Percentiles rank a stretch among this genome's conserved stretches.
Conservation (phyloP, 1,284 basidiomycete genomes). For the Singerocomus inundabilis region DNA sequence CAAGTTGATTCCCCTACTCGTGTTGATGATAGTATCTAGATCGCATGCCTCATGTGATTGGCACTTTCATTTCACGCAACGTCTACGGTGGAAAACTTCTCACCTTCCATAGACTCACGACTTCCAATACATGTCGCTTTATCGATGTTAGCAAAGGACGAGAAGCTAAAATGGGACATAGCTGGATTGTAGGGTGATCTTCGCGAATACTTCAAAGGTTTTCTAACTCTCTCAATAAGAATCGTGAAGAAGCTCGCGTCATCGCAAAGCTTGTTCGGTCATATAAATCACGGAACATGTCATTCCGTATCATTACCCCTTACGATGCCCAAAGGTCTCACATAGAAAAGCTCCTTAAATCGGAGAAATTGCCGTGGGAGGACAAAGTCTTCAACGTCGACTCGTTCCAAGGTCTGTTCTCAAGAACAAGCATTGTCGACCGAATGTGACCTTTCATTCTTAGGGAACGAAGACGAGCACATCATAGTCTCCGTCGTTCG, state of each 20-base stretch:
- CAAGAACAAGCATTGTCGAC: conserved; percentile 19
- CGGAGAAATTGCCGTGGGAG: conserved; percentile 47
- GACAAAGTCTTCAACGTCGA: conserved; percentile 66
- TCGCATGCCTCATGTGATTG: conserved; percentile 76
- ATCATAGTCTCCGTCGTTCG: conserved; percentile 66
- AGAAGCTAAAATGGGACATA: conserved; percentile 22
- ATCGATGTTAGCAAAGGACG: conserved; percentile 29
- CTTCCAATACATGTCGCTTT: conserved; percentile 23
- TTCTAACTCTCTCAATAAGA: conserved; percentile 15
- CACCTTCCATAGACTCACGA: conserved; percentile 17
- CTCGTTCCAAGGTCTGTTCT: conserved; percentile 57
- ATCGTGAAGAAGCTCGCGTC: conserved; percentile 40
- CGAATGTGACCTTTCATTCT: conserved; percentile 15
- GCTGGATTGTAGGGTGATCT: conserved; percentile 27
- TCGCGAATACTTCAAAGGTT: not conserved
- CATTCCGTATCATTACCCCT: conserved; percentile 61
- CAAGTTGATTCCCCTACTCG: not conserved
- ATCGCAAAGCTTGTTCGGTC: conserved; percentile 38
- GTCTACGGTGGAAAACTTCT: conserved; percentile 39
- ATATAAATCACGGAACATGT: conserved; percentile 6
- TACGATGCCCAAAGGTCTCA: conserved; percentile 62
- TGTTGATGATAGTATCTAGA: conserved; percentile 40
- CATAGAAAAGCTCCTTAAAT: conserved; percentile 50
- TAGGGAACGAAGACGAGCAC: conserved; percentile 62
- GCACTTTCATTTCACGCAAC: conserved; percentile 56